A percentile compares a stretch with the other conserved stretches of the same genome.
Conservation (phyloP, 2,329 filamentous ascomycete genomes). For the Ceratocystiopsis sp. region DNA sequence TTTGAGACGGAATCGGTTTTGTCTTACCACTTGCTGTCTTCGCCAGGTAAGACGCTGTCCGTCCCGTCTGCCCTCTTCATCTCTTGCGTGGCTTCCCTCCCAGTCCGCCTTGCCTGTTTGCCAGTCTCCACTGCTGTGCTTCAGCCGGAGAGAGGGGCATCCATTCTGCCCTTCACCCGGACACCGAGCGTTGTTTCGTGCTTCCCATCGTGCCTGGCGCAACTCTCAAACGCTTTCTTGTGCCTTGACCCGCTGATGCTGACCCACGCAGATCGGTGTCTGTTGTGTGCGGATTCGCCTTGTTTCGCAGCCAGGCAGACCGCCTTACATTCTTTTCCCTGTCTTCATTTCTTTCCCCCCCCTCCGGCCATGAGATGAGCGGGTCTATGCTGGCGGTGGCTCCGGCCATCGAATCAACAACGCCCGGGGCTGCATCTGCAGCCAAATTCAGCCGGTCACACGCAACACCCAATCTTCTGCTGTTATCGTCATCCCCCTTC, state of each 20-base stretch:
- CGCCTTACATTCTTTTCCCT: background rate
- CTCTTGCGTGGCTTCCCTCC: background rate
- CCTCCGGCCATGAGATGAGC: constrained; percentile 24
- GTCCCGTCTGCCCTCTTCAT: too few species aligned
- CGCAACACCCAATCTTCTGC: constrained; percentile 17
- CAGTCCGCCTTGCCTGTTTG: constrained; percentile 4
- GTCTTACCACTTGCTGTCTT: too few species aligned
- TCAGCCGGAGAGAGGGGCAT: background rate
- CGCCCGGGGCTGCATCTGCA: constrained; percentile 6
- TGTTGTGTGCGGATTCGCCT: background rate
- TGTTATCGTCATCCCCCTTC: too few species aligned
- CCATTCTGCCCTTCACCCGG: background rate
- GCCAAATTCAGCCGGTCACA: constrained; percentile 17
- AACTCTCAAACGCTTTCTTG: background rate
- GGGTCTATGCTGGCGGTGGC: constrained; percentile 23
- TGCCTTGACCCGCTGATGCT: constrained; percentile 3
- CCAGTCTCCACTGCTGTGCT: background rate
- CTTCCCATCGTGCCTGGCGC: constrained; percentile 5
- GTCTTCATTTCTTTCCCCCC: background rate
- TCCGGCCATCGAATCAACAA: constrained; percentile 22
- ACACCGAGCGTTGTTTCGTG: constrained; percentile 1
- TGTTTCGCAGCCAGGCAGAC: background rate
- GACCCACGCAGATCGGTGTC: background rate
- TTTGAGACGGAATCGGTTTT: too few species aligned
- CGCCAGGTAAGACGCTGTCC: too few species aligned